Conservation (phyloP, 2,329 filamentous ascomycete species). For the Hypomyces perniciosus region DNA sequence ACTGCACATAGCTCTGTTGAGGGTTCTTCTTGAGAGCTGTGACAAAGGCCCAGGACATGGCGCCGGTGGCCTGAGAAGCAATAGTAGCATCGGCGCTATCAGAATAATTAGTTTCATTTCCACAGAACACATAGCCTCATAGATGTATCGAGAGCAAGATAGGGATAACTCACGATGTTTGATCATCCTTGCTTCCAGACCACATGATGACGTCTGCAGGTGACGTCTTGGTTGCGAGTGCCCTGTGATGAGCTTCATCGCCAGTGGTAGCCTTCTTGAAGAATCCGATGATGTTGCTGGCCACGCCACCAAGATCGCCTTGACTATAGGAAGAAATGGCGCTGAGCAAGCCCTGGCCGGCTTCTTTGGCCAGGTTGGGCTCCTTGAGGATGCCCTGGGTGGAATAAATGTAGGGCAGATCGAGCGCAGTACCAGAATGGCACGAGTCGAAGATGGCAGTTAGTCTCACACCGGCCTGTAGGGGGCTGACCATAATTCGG, state of each 20-base stretch:
- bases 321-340: constrained; percentile 53
- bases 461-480: constrained; percentile 50
- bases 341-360: constrained; percentile 56
- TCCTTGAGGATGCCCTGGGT: constrained; percentile 64
- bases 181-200: constrained; percentile 92
- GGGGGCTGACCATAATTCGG: constrained; percentile 58
- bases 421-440: constrained; percentile 60
- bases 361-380: constrained; percentile 62
- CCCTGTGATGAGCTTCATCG: constrained; percentile 73
- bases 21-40: constrained; percentile 90
- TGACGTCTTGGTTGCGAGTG: constrained; percentile 83
- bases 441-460: constrained; percentile 62
- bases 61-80: constrained; percentile 82
- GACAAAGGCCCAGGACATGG: constrained; percentile 98
- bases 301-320: constrained; percentile 78
- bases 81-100: constrained; percentile 86
- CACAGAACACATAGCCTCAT: no score
- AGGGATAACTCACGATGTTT: constrained; percentile 69
- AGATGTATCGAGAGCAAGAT: constrained; percentile 12
- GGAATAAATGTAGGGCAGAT: constrained; percentile 63
- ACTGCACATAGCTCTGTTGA: constrained; percentile 94
- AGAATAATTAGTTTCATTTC: background rate
- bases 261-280: constrained; percentile 85
- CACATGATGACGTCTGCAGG: constrained; percentile 96
- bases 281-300: constrained; percentile 72